Base-by-base conservation (phyloP, 2,329 filamentous ascomycete species). In the Paecilomyces variotii region DNA sequence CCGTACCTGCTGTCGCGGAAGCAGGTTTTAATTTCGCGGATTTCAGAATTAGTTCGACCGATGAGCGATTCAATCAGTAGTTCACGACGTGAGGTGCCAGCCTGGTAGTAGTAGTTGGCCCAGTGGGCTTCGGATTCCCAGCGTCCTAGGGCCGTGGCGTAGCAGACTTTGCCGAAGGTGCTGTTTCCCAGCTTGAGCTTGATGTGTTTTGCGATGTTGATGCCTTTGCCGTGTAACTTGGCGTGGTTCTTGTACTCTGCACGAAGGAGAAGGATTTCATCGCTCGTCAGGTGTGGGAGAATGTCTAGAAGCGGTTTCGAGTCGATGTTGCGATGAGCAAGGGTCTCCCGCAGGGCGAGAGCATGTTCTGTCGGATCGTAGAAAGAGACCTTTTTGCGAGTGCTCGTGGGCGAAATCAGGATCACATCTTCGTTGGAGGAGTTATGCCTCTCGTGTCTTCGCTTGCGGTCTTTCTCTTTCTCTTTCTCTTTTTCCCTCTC, bases 51-150 rank as follows among this genome's bases (percentile, higher is more conserved):
- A 28, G 86, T 86, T 4, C 92, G 85, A 0, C 94, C 94, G 86
- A 97, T 96, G 24, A 99, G 82, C 4, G 87, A 85, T 75, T 99
- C 94, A 67, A 97, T 97, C 56, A 99, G 83, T 35, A 99, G 81
- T 74, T 97, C 93, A 4, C 92, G 85, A 2, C 91, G 84, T 6
- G 87, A 90, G 67, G 87, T 89, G 73, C 93, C 89, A 39, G 87
- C 87, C 70, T 97, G 93, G 76, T 97, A 97, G 87, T 91, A 97
- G 74, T 91, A 96, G 73, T 97, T 97, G 60, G 93, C 91, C 92
- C 94, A 99, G 80, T 96, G 96, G 0, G 91, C 90, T 73, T 99
- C 94, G 65, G 87, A 88, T 76, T 97, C 94, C 87, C 91, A 97
- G 56, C 84, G 83, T 9, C 94, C 94, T 0, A 97, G 83, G 0